Percentiles rank a stretch among this genome's conserved stretches.
Conservation (phyloP, 306 rosid species). For the Quercus ilex region DNA sequence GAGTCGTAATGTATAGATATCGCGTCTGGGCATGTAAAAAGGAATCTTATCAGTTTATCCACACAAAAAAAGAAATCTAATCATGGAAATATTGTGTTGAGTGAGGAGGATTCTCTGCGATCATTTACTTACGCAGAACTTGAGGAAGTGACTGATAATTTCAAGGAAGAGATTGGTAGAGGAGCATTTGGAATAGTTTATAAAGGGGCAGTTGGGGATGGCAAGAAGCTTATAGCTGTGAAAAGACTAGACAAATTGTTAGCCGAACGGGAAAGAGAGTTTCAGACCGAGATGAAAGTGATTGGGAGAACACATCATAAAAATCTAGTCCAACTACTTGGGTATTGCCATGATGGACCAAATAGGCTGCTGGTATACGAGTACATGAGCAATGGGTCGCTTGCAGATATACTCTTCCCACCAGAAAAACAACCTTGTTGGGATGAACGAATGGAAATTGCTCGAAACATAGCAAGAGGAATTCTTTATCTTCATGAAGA, state of each 20-base stretch:
- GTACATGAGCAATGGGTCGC: conserved; percentile 30
- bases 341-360: conserved; percentile 18
- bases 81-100: not conserved
- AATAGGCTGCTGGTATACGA: conserved; percentile 25
- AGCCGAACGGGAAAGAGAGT: conserved; percentile 1
- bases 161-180: conserved; percentile 29
- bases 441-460: conserved; percentile 15
- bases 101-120: not conserved
- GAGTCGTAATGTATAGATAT: not conserved
- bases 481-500: too few species aligned
- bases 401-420: conserved; percentile 25
- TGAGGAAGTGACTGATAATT: conserved; percentile 4
- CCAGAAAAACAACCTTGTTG: conserved; percentile 2
- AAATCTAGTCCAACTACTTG: conserved; percentile 26
- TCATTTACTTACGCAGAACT: not conserved
- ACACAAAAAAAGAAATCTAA: not conserved
- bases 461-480: too few species aligned
- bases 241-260: conserved; percentile 11
- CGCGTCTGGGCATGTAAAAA: not conserved
- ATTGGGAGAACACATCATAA: not conserved
- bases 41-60: too few species aligned
- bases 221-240: conserved; percentile 13
- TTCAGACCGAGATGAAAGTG: too few species aligned
- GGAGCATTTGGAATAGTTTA: conserved; percentile 29
- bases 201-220: not conserved